Evolutionary conservation across 2,329 filamentous ascomycete species (phyloP).

Genomic region (Diatrype stigma): DNA sequence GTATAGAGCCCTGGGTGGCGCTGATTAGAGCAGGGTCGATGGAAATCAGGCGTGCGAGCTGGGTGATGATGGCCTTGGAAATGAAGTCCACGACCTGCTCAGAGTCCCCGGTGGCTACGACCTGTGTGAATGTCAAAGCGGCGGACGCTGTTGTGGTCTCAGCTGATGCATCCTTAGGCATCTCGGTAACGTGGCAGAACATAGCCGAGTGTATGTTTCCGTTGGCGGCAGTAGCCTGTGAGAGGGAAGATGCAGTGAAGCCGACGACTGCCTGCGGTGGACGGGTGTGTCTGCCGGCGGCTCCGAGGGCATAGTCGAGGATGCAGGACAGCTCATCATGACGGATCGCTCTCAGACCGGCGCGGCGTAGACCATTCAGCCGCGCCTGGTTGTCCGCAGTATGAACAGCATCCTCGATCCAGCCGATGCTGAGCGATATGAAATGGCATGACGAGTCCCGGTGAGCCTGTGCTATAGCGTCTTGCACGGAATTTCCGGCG

Average conservation of each 20-base stretch:
- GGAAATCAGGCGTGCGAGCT: slow-evolving; percentile 8
- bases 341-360: slow-evolving; percentile 4
- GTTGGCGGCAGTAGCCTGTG: slow-evolving; percentile 2
- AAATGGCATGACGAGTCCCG: slow-evolving; percentile 4
- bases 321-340: slow-evolving; percentile 5
- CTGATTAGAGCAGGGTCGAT: slow-evolving; percentile 4
- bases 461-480: slow-evolving; percentile 6
- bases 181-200: slow-evolving; percentile 5
- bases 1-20: slow-evolving; percentile 3
- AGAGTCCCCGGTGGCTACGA: slow-evolving; percentile 1
- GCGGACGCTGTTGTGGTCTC: neutral
- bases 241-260: slow-evolving; percentile 5
- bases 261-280: slow-evolving; percentile 6
- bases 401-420: slow-evolving; percentile 10
- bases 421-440: slow-evolving; percentile 8
- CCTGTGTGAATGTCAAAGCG: slow-evolving; percentile 1
- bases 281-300: neutral
- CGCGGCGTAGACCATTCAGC: slow-evolving; percentile 2
- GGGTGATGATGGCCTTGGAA: neutral
- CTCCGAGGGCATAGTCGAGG: slow-evolving; percentile 7
- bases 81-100: slow-evolving; percentile 4
- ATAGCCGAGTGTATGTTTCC: slow-evolving; percentile 8
- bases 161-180: neutral
- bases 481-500: slow-evolving; percentile 13
- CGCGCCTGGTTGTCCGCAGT: slow-evolving; percentile 5